Conservation (phyloP, 495 filamentous ascomycete genomes). For the Tuber aestivum region DNA sequence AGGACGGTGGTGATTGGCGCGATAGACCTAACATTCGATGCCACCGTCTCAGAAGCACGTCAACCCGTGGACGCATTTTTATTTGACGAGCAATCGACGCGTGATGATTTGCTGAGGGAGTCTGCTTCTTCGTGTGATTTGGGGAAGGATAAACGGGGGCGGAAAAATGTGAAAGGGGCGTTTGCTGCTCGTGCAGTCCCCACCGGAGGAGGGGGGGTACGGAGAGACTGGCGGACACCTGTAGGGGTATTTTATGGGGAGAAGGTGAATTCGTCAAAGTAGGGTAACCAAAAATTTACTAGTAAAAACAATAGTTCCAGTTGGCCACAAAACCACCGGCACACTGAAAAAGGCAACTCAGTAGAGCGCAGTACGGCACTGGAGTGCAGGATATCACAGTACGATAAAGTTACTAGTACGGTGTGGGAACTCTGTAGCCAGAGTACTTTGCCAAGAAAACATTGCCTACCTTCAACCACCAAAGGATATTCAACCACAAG, state of each 20-base stretch:
- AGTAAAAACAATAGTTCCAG: background rate
- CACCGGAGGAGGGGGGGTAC: too few relatives aligned
- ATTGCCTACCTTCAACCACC: too few relatives aligned
- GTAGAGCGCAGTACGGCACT: too few relatives aligned
- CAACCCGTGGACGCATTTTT: background rate
- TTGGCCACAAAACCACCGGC: background rate
- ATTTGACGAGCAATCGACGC: background rate
- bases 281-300: background rate
- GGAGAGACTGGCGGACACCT: background rate
- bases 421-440: too few relatives aligned
- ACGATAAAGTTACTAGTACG: too few relatives aligned
- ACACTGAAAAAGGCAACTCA: too few relatives aligned
- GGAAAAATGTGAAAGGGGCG: background rate
- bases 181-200: background rate
- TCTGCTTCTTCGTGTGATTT: background rate
- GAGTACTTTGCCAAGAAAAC: too few relatives aligned
- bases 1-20: constrained; percentile 46
- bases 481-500: too few relatives aligned
- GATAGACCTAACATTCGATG: constrained; percentile 45
- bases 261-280: background rate
- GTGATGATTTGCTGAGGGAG: background rate
- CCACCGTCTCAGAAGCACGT: constrained; percentile 44
- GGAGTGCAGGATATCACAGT: too few relatives aligned
- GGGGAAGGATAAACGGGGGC: background rate
- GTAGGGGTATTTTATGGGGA: background rate